Evolutionary conservation across 1,284 basidiomycete genomes (phyloP), one percentile per base, ranked within the genome.

Genomic region (Schizophyllum amplum): DNA sequence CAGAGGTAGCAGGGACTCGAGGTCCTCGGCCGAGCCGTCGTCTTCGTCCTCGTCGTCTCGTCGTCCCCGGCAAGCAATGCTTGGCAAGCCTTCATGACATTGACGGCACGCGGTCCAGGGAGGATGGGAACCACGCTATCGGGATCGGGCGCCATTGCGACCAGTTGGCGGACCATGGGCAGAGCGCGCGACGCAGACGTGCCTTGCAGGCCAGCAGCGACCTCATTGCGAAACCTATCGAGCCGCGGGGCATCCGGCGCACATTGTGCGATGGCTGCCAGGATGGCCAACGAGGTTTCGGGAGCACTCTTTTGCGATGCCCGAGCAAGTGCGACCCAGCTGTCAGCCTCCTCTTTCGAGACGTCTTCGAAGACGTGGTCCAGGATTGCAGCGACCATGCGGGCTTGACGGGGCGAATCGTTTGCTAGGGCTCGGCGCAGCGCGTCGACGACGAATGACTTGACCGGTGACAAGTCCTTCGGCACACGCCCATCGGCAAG

Each of bases 61-160:
- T 87, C 89, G 53, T 92, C 92, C 6, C 84, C 84, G 0, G 82
- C 70, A 51, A 95, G 77, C 96, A 96, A 99, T 21, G 79, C 78
- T 64, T 92, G 89, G 56, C 92, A 84, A 1, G 86, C 81, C 66
- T 94, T 92, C 63, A 97, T 77, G n/a, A 96, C 79, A 68, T 96
- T 96, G 49, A 99, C 83, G 0, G 92, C 89, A 13, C 97, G 77
- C 53, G 84, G 87, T 66, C 92, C 90, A 0, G 94, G 90, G 5
- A 99, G 75, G 73, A 96, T 93, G n/a, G 88, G 77, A 1, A 91
- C 76, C 7, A 91, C 86, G 0, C 90, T 87, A 24, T 95, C 88
- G 1, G 80, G 71, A 17, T 87, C 79, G 0, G 96, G 95, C 0
- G 94, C 92, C 0, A 83, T 76, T 0, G 87, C 87, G 0, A 80